A percentile compares a stretch with the other conserved stretches of the same genome.
These are phyloP conservation scores for Penicillium coffeae DNA, from an alignment of 495 filamentous ascomycete genomes.

Conservation along the genomic window DNA sequence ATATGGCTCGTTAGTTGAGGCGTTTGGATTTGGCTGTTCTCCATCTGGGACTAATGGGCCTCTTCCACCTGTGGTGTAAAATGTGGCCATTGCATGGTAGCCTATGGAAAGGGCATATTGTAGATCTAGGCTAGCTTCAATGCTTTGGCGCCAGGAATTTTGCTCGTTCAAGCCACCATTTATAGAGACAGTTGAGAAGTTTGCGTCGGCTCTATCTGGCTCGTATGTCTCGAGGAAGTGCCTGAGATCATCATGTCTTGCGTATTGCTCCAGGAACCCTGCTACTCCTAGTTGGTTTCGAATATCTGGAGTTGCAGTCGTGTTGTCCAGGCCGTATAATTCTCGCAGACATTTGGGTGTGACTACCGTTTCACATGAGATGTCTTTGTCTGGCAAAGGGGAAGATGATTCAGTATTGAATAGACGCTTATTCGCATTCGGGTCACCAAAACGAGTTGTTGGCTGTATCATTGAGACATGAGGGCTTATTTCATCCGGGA, in stretches of 20 bases:
- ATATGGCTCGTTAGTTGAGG: constrained; percentile 74
- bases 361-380: constrained; percentile 44
- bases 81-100: constrained; percentile 54
- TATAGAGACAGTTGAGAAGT: constrained; percentile 60
- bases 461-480: constrained; percentile 53
- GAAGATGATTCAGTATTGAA: constrained; percentile 21
- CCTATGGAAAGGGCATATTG: constrained; percentile 63
- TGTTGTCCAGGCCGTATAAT: constrained; percentile 57
- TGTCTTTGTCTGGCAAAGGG: constrained; percentile 20
- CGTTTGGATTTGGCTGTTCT: constrained; percentile 33
- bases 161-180: constrained; percentile 58
- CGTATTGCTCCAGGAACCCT: constrained; percentile 66
- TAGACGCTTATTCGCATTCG: constrained; percentile 19
- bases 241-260: constrained; percentile 54
- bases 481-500: constrained; percentile 46
- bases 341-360: constrained; percentile 57
- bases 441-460: constrained; percentile 50
- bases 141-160: constrained; percentile 23
- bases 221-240: constrained; percentile 50
- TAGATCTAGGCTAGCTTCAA: constrained; percentile 69
- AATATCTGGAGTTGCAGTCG: constrained; percentile 26
- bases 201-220: constrained; percentile 48
- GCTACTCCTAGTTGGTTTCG: constrained; percentile 59
- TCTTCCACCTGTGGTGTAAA: constrained; percentile 64
- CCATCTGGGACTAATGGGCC: constrained; percentile 54